A percentile compares a stretch with the other conserved stretches of the same genome.
These are phyloP conservation scores for Prunus dulcis DNA, from an alignment of 306 rosid species.

Conservation along the genomic window DNA sequence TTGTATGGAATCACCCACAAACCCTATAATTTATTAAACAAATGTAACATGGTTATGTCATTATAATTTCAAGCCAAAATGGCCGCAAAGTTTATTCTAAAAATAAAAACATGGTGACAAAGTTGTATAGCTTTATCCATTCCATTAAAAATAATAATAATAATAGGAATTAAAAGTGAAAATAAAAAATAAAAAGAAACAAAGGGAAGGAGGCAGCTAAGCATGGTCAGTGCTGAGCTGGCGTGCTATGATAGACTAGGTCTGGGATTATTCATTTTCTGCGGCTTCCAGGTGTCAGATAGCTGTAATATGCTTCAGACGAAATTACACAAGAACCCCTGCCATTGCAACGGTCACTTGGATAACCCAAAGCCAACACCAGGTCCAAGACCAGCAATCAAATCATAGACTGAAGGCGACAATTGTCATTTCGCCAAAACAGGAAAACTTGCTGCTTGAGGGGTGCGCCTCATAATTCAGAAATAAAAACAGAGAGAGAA, in stretches of 20 bases:
- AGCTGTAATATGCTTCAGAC: constrained; percentile 45
- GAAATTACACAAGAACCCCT: constrained; percentile 13
- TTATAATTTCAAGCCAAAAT: too few relatives aligned
- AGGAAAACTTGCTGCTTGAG: neutral
- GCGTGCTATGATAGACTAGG: constrained; percentile 21
- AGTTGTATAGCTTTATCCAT: neutral
- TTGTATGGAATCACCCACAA: neutral
- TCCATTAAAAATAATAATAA: neutral
- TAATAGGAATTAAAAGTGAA: neutral
- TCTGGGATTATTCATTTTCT: constrained; percentile 19
- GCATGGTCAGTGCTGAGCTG: constrained; percentile 46
- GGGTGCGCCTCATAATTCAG: constrained; percentile 39
- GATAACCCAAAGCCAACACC: neutral
- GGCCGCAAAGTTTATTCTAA: neutral
- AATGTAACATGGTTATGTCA: too few relatives aligned
- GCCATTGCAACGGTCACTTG: constrained; percentile 52
- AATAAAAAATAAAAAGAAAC: neutral
- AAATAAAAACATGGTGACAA: neutral
- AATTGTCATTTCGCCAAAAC: constrained; percentile 8
- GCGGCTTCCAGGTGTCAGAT: constrained; percentile 64
- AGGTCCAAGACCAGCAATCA: neutral
- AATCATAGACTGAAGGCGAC: neutral
- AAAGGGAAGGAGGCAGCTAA: neutral
- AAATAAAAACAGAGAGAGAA: neutral
- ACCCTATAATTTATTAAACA: neutral